Conservation (phyloP, 1,139 yeast genomes). For the Hanseniaspora gamundiae region DNA sequence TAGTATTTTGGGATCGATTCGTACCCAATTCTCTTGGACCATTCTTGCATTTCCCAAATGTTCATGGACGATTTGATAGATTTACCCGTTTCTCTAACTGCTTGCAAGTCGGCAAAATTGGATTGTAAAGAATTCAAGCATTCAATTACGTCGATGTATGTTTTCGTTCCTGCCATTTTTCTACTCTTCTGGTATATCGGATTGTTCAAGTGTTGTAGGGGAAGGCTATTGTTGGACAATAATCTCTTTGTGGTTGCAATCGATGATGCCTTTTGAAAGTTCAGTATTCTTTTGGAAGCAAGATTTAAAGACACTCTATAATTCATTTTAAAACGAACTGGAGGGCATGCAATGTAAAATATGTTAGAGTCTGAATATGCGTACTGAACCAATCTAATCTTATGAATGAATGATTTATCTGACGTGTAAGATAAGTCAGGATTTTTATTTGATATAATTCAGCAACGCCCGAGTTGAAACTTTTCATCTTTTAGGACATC, state of each 20-base stretch:
- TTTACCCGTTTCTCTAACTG: conserved; percentile 58
- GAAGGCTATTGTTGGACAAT: not conserved
- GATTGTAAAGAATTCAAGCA: conserved; percentile 84
- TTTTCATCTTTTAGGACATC: too few species aligned
- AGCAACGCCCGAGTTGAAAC: too few species aligned
- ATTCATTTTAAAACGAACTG: too few species aligned
- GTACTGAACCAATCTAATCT: too few species aligned
- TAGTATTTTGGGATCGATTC: conserved; percentile 42
- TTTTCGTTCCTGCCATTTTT: conserved; percentile 9
- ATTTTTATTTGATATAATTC: too few species aligned
- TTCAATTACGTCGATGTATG: conserved; percentile 58
- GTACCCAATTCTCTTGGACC: conserved; percentile 82
- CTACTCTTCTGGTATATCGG: not conserved
- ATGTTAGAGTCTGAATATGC: too few species aligned
- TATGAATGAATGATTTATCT: too few species aligned
- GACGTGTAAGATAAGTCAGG: too few species aligned
- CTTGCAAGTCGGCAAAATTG: conserved; percentile 81
- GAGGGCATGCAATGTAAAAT: too few species aligned
- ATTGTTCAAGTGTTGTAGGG: not conserved
- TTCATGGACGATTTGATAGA: conserved; percentile 52
- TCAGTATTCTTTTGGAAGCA: too few species aligned
- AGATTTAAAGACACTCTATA: too few species aligned
- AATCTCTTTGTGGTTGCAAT: not conserved
- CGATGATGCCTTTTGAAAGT: too few species aligned
- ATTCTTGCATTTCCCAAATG: conserved; percentile 81